Evolutionary conservation across 805 yeast species (phyloP), one percentile per base, ranked within the genome.

Genomic region (Myxozyma sirexii): DNA sequence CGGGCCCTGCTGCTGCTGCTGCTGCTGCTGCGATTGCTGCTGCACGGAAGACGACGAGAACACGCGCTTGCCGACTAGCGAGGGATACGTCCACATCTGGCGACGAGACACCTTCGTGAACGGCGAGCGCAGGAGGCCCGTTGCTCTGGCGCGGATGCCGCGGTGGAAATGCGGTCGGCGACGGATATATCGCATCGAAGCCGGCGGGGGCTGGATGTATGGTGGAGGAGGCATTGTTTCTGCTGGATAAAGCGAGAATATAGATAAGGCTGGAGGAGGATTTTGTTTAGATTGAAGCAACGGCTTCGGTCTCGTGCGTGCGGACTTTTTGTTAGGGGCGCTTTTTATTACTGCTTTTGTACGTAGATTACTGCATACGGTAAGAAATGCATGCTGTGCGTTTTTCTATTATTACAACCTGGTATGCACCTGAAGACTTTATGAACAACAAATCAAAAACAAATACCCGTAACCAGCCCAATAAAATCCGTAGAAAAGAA

Each of bases 141-240:
- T 57, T 8, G 65, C 63, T 23, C 63, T 56, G 44, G 56, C 59
- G 23, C 58, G 60, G 21, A 61, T 29, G 44, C 48, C 47, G 33
- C 59, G 53, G 48, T 59, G 54, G 43, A 56, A 37, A 26, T 54
- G 26, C 23, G 46, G 56, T 8, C 64, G 58, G 48, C 66, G 66
- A n/a, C 66, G 66, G 57, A 62, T 55, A 33, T 60, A 62, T 12
- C 64, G 63, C 43, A 62, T 29, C 2, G 66, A 47, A 17, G 62
- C 45, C 26, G 64, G 23, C 43, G 66, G 63, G 4, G 66, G 64
- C 49, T 62, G 63, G 33, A 62, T 59, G 59, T 62, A 62, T 13
- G 66, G 66, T 7, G 66, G 66, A 35, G 66, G 66, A 12, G 66
- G 66, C 66, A 62, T 62, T 31, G 54, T 27, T 24, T 48, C 17